Evolutionary conservation across 352 stramenopile species (phyloP).

Genomic region (Pythium brassicae): DNA sequence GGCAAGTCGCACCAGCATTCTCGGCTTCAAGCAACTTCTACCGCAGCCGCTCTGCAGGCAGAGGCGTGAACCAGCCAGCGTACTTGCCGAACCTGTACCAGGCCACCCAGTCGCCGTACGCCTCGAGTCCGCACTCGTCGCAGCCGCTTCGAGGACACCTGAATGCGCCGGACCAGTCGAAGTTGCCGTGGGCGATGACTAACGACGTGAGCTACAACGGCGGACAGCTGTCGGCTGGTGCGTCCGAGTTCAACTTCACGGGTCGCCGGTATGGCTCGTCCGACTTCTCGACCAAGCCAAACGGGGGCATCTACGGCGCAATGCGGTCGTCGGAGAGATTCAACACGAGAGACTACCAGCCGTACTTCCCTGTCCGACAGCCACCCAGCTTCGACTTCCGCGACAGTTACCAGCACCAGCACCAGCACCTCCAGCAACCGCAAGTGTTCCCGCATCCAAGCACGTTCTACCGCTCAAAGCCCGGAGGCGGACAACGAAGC

Average conservation of each 20-base stretch:
- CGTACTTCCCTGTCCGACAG: slow-evolving; percentile 1
- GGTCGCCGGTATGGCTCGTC: slow-evolving; percentile 1
- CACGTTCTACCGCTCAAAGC: slow-evolving; percentile 29
- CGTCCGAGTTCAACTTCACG: background rate
- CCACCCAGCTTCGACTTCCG: slow-evolving; percentile 16
- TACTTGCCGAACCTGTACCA: background rate
- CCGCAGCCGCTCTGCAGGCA: background rate
- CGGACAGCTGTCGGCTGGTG: background rate
- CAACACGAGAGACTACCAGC: slow-evolving; percentile 1
- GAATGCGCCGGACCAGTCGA: slow-evolving; percentile 1
- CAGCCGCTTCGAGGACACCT: background rate
- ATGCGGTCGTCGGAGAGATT: slow-evolving; percentile 8
- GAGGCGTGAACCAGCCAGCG: slow-evolving; percentile 7
- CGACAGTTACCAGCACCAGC: slow-evolving; percentile 16
- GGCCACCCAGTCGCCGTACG: slow-evolving; percentile 3
- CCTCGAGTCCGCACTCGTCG: background rate
- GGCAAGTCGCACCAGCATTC: background rate
- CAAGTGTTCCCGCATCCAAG: slow-evolving; percentile 18
- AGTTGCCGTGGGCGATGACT: slow-evolving; percentile 5
- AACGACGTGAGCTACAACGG: slow-evolving; percentile 6
- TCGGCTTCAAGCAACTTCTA: background rate
- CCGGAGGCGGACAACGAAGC: slow-evolving; percentile 17
- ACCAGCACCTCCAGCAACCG: background rate
- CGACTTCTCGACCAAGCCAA: slow-evolving; percentile 1
- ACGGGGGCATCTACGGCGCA: slow-evolving; percentile 6